Conservation (phyloP, 495 filamentous ascomycete species). For the Coniosporium apollinis region DNA sequence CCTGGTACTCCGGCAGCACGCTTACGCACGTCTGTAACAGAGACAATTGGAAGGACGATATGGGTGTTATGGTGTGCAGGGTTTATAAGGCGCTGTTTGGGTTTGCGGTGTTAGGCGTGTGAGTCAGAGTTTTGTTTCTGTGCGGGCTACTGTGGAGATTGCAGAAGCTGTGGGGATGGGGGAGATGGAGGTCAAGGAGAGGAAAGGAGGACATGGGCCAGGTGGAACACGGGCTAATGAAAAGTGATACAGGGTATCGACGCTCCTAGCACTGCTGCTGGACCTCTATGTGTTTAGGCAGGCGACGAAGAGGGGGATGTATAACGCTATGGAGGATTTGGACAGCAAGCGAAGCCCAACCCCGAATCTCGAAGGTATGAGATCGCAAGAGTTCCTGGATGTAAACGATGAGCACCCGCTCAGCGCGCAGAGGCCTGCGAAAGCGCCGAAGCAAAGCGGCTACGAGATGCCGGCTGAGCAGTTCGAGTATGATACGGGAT, state of each 20-base stretch:
- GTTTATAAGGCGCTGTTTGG: slow-evolving; percentile 50
- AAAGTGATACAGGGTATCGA: slow-evolving; percentile 15
- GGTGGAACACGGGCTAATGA: too few relatives aligned
- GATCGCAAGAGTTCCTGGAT: slow-evolving; percentile 11
- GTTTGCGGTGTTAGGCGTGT: slow-evolving; percentile 38
- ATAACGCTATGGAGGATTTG: slow-evolving; percentile 23
- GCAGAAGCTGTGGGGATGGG: too few relatives aligned
- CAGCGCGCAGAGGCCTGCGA: slow-evolving; percentile 1
- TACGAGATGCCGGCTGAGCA: slow-evolving; percentile 20
- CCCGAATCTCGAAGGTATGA: slow-evolving; percentile 3
- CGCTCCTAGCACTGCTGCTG: slow-evolving; percentile 31
- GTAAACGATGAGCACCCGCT: slow-evolving; percentile 1
- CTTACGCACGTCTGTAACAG: slow-evolving; percentile 39
- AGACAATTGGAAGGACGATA: slow-evolving; percentile 37
- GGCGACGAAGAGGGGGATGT: slow-evolving; percentile 30
- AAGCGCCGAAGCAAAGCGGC: slow-evolving; percentile 5
- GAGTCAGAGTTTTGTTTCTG: slow-evolving; percentile 4
- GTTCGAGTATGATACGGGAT: slow-evolving; percentile 21
- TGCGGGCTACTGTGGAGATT: not conserved
- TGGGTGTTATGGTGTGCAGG: slow-evolving; percentile 42
- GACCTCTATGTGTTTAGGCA: slow-evolving; percentile 33
- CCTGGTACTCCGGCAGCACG: slow-evolving; percentile 39
- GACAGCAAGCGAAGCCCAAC: slow-evolving; percentile 7
- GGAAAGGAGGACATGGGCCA: too few relatives aligned
- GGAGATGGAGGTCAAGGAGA: too few relatives aligned